Evolutionary conservation across 1,139 yeast species (phyloP), one percentile per base, ranked within the genome.

Genomic region (Zygosaccharomyces pseudobailii): DNA sequence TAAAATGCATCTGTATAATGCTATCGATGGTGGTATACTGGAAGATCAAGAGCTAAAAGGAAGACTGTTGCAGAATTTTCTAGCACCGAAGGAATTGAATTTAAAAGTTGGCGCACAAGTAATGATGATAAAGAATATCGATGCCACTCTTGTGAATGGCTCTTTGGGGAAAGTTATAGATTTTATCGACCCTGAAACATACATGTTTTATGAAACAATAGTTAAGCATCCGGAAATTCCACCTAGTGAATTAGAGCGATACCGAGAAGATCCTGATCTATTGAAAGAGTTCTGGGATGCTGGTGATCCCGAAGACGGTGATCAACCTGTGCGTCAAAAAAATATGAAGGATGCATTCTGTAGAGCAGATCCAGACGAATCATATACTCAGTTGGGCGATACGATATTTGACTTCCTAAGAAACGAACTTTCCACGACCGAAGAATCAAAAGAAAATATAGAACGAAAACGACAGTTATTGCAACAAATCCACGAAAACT

Each of bases 71-170:
- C 73, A 75, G n/a, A 80, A 82, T 56, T 82, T 88, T 54, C 71
- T 92, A 63, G 94, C 95, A 3, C 90, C 88, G 1, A 71, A 73
- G 37, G 68, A 68, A 28, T 66, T 92, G 21, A 72, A 71, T 9
- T 70, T 92, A 56, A 90, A 89, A 59, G 75, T 76, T 42, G 90
- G 90, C 33, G 92, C 97, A 0, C 98, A 92, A 68, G 98, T 92
- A 0, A 94, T 92, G 98, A 83, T 94, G 75, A 79, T 92, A 51
- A 92, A 92, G 65, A 94, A 92, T 63, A 75, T 87, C 48, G 97
- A 90, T 64, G 88, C 82, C 22, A 79, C 85, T 0, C 72, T 92
- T 40, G 98, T 94, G 4, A 92, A 92, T 67, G 99, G 99, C 0
- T 83, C 96, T 0, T 70, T 92, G 40, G 99, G 99, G 0, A 84